Evolutionary conservation across 2,329 filamentous ascomycete species (phyloP).

Genomic region (Trichocomaceae sp.): DNA sequence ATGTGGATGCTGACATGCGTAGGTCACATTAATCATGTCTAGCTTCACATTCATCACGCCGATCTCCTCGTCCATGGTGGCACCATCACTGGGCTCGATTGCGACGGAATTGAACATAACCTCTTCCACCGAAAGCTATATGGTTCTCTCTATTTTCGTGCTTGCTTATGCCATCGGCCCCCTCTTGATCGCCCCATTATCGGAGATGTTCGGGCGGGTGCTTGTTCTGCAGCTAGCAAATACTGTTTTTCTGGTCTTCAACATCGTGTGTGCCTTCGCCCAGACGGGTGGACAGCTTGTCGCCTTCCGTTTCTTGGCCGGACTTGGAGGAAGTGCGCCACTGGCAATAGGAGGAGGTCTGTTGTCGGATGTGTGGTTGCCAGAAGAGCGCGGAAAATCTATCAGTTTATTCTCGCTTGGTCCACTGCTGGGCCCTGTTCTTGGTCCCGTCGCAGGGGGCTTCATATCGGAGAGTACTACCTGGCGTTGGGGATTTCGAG

Average conservation of each 20-base stretch:
- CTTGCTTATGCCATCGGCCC: conserved; percentile 37
- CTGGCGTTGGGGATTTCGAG: conserved; percentile 32
- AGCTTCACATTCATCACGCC: no score
- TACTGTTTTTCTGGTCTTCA: conserved; percentile 45
- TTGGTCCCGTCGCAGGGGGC: conserved; percentile 26
- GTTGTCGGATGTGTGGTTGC: conserved; percentile 7
- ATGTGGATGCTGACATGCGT: no score
- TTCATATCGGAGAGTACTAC: conserved; percentile 21
- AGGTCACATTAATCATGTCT: no score
- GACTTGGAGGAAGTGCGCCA: conserved; percentile 51
- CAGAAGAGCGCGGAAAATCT: conserved; percentile 5
- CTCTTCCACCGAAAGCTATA: conserved; percentile 49
- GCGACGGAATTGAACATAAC: conserved; percentile 23
- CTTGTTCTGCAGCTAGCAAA: conserved; percentile 43
- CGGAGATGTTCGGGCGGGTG: conserved; percentile 24
- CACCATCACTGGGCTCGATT: no score
- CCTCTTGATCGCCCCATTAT: conserved; percentile 30
- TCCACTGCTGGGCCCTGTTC: conserved; percentile 16
- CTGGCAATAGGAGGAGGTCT: conserved; percentile 13
- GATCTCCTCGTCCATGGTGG: no score
- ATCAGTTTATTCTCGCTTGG: conserved; percentile 6
- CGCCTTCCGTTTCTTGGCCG: conserved; percentile 50
- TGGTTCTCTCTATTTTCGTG: conserved; percentile 56
- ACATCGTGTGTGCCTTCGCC: conserved; percentile 50
- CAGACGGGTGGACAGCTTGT: conserved; percentile 49